Base-by-base conservation (phyloP, 2,329 filamentous ascomycete species). In the Colletotrichum ledebouriae region DNA sequence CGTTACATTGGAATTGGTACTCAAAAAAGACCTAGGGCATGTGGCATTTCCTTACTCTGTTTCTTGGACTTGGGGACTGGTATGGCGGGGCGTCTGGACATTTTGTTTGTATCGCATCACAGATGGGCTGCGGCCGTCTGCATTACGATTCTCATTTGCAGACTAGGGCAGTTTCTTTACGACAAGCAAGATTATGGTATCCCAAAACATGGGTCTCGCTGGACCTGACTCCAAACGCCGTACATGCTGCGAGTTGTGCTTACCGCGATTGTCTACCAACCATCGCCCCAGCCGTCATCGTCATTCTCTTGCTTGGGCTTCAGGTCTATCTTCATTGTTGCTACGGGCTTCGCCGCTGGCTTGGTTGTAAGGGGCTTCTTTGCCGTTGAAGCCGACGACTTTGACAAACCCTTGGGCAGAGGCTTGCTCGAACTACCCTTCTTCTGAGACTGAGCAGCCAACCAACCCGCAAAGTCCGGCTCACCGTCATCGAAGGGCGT, bases 391-490 rank as follows among this genome's bases (percentile, higher is more conserved):
- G 77, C 59, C 1, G 72, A 78, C 2, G 87, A 75, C 79, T 97
- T 97, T 1, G 84, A 81, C 29, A 98, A 78, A 0, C 95, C 95
- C 80, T 97, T 99, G 0, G 95, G 94, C 62, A 98, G 77, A 3
- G 90, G 82, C 72, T 92, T 96, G 47, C 75, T 59, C 67, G 78
- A 74, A 1, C 77, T 76, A 11, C 85, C 85, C 81, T 97, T 98
- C 71, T 92, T 88, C 71, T 90, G 86, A 6, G 92, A 89, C 77
- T 98, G 94, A 12, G 94, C 94, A 12, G 93, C 94, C 22, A 98
- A 80, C 94, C 96, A 98, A 5, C 94, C 94, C 5, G 94, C 95
- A 79, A 99, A 98, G 78, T 98, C 96, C 0, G 95, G 95, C 78
- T 99, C 95, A 3, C 92, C 90, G 73, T 97, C 94, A 67, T 95